phyloP scores from a whole-genome alignment of 257 asterid genomes.

The Nicotiana benthamiana region DNA sequence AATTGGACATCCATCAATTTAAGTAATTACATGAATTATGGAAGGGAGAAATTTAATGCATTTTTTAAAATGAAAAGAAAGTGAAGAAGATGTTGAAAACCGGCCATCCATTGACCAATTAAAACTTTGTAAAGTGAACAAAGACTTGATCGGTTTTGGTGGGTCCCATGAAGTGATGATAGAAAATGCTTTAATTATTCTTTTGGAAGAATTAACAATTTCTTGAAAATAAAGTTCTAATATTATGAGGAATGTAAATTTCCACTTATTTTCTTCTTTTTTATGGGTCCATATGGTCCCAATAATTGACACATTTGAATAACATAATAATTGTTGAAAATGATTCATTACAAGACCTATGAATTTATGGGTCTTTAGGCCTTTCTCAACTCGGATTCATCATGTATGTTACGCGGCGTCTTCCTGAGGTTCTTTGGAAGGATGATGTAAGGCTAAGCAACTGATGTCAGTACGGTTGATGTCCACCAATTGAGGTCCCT shows the following conservation, averaged over 20 bases:
- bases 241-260: too few relatives aligned
- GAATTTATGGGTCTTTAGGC: background rate
- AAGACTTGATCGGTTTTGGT: background rate
- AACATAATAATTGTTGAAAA: constrained; percentile 11
- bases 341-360: background rate
- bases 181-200: background rate
- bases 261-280: too few relatives aligned
- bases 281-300: constrained; percentile 5
- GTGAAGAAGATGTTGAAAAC: background rate
- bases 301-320: constrained; percentile 12
- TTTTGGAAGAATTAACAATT: background rate
- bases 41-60: background rate
- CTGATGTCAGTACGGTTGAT: too few relatives aligned
- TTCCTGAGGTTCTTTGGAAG: too few relatives aligned
- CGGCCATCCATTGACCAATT: background rate
- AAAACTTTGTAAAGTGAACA: background rate
- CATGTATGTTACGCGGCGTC: background rate
- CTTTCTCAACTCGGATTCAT: background rate
- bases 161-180: background rate
- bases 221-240: too few relatives aligned
- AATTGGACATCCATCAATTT: background rate
- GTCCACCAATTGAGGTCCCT: too few relatives aligned
- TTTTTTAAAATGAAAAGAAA: background rate
- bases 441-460: too few relatives aligned
- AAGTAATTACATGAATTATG: background rate